Percentiles rank a stretch among this genome's conserved stretches.
These are phyloP conservation scores for Ogataea thermomethanolica DNA, from an alignment of 805 yeast genomes.

Conservation along the genomic window DNA sequence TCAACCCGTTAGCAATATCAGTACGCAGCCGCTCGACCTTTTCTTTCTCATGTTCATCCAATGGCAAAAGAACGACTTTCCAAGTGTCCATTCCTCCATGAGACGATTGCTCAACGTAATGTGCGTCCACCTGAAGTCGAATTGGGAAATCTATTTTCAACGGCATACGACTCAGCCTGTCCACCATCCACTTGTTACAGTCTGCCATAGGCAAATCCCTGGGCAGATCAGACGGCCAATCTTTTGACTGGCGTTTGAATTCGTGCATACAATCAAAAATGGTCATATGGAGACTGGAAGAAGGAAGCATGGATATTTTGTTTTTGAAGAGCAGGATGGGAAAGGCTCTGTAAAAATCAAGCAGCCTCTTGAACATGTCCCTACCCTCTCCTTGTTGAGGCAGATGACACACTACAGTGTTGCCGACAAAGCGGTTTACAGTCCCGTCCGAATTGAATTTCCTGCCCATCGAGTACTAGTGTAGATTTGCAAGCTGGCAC, in stretches of 20 bases:
- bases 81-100: slow-evolving; percentile 20
- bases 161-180: slow-evolving; percentile 5
- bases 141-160: slow-evolving; percentile 15
- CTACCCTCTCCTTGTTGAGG: slow-evolving; percentile 18
- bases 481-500: neutral
- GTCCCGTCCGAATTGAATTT: slow-evolving; percentile 19
- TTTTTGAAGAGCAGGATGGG: slow-evolving; percentile 13
- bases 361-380: slow-evolving; percentile 13
- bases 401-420: slow-evolving; percentile 18
- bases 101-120: slow-evolving; percentile 8
- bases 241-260: slow-evolving; percentile 12
- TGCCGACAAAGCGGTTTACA: slow-evolving; percentile 16
- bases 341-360: slow-evolving; percentile 14
- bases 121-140: slow-evolving; percentile 11
- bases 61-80: slow-evolving; percentile 17
- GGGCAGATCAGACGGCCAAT: slow-evolving; percentile 18
- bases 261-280: slow-evolving; percentile 19
- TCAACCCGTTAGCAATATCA: slow-evolving; percentile 11
- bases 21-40: slow-evolving; percentile 10
- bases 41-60: slow-evolving; percentile 10
- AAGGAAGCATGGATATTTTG: slow-evolving; percentile 20
- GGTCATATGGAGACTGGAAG: slow-evolving; percentile 19
- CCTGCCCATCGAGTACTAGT: slow-evolving; percentile 10
- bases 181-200: slow-evolving; percentile 15
- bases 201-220: slow-evolving; percentile 15